Conservation (phyloP, 306 rosid genomes). For the Oemleria cerasiformis region DNA sequence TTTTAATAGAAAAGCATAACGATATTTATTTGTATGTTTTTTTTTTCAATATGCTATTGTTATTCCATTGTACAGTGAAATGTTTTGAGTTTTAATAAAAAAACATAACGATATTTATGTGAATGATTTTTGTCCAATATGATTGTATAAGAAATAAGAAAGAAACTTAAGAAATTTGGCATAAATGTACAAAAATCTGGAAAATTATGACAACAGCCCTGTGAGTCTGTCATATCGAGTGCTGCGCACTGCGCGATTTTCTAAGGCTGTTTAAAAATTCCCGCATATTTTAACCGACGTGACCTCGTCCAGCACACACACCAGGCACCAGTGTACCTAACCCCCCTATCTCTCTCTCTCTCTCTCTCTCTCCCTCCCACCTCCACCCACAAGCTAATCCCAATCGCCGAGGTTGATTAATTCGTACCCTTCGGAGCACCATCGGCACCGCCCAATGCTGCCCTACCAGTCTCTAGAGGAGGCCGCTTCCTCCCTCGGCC, state of each 20-base stretch:
- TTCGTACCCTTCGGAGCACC: background rate
- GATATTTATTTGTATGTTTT: too few species aligned
- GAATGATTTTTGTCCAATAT: too few species aligned
- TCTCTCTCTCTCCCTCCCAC: conserved; percentile 1
- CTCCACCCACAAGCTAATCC: too few species aligned
- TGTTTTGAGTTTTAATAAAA: too few species aligned
- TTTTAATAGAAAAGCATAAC: too few species aligned
- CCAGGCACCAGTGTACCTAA: background rate
- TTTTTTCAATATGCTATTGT: too few species aligned
- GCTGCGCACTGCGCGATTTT: background rate
- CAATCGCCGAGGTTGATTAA: background rate
- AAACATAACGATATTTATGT: too few species aligned
- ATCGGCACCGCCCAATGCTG: conserved; percentile 38
- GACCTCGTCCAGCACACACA: background rate
- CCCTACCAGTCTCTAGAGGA: conserved; percentile 52
- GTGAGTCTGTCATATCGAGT: background rate
- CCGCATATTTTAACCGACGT: conserved; percentile 33
- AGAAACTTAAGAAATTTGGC: too few species aligned
- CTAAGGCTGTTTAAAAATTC: conserved; percentile 23
- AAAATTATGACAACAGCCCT: background rate
- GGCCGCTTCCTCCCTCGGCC: conserved; percentile 55
- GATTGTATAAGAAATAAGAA: too few species aligned
- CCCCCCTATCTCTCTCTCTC: background rate
- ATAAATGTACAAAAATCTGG: background rate
- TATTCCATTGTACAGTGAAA: too few species aligned